Base-by-base conservation (phyloP, 495 filamentous ascomycete species). In the Cudoniella acicularis region DNA sequence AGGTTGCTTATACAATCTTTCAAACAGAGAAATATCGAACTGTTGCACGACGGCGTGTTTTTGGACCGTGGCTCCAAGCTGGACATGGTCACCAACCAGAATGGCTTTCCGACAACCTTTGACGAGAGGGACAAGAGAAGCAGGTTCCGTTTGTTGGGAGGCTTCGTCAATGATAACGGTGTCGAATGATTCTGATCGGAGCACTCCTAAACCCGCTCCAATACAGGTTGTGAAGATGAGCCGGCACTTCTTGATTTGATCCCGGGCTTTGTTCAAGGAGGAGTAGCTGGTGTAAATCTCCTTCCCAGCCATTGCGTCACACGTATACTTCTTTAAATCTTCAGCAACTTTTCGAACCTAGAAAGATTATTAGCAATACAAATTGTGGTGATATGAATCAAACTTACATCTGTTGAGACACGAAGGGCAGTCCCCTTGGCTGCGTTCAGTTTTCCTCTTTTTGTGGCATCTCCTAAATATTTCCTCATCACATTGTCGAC, bases 21-120 rank as follows among this genome's bases (percentile, higher is more conserved):
- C 77, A 63, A 82, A 82, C 2, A 82, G 66, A 2, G 77, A 79
- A 48, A 79, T 64, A 55, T 80, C 77, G 46, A 71, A 78, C n/a
- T 66, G 69, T 21, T 72, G 57, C 2, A 68, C 53, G 3, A 66
- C 55, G 2, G 73, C 70, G 49, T 76, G 62, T 40, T 71, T 59
- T 48, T 73, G 69, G 11, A 80, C 75, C 0, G 78, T 80, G 1
- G 79, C 77, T 21, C 76, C 68, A 4, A 81, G 75, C 54, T 82
- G 78, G 8, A 80, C 76, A 58, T 82, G 79, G 55, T 82, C 79
- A 8, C 79, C 79, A 2, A 80, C 79, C 1, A 81, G 67, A 24
- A 78, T 68, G 3, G 75, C 78, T 52, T 72, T 73, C 48, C 65
- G 25, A 56, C 78, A 80, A 0, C 76, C 75, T 60, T 80, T 82